Evolutionary conservation across 83 land plant species (phyloP).

Genomic region (Thuja plicata): DNA sequence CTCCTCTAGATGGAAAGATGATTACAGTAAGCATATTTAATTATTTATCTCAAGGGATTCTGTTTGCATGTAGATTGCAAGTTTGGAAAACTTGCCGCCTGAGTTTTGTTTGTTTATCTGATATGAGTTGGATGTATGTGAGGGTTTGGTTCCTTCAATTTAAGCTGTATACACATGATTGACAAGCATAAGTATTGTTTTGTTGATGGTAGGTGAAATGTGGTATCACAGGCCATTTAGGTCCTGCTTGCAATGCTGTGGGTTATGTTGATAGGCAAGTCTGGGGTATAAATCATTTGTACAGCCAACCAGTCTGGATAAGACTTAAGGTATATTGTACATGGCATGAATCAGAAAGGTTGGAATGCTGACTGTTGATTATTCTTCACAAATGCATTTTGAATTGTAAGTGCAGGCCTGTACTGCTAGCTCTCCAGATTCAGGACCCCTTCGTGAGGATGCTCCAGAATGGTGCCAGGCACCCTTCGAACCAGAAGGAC

Average conservation of each 20-base stretch:
- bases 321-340: constrained; percentile 32
- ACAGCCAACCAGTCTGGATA: constrained; percentile 43
- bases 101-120: background rate
- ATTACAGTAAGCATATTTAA: constrained; percentile 14
- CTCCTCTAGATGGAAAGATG: background rate
- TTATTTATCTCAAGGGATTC: background rate
- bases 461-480: constrained; percentile 52
- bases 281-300: constrained; percentile 59
- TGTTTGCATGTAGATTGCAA: background rate
- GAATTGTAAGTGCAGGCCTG: constrained; percentile 28
- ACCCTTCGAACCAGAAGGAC: constrained; percentile 63
- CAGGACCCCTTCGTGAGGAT: constrained; percentile 26
- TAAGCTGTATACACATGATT: background rate
- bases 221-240: constrained; percentile 56
- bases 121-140: background rate
- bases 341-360: background rate
- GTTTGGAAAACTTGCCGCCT: background rate
- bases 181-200: background rate
- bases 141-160: background rate
- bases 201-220: constrained; percentile 31
- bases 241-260: constrained; percentile 75
- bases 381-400: background rate
- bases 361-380: background rate
- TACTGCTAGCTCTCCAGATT: constrained; percentile 26
- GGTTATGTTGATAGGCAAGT: constrained; percentile 60